phyloP scores from a whole-genome alignment of 2,329 filamentous ascomycete genomes.

The Trichoderma breve region DNA sequence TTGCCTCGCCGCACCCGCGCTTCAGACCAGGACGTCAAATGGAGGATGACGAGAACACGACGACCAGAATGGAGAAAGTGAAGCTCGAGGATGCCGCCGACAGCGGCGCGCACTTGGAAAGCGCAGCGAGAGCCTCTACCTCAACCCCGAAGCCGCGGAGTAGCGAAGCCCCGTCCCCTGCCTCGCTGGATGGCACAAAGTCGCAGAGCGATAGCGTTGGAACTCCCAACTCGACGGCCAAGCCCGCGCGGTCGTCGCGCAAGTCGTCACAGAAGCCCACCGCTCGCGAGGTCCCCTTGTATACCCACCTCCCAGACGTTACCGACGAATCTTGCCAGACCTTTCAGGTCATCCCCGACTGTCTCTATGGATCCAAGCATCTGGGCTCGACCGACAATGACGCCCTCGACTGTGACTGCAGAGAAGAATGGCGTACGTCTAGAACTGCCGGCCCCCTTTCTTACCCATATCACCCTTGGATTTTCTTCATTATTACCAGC shows the following conservation, averaged over 20 bases:
- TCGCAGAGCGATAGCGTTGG: slow-evolving; percentile 48
- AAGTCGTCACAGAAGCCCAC: slow-evolving; percentile 67
- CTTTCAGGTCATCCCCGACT: slow-evolving; percentile 80
- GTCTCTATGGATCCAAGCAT: slow-evolving; percentile 86
- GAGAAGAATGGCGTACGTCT: slow-evolving; percentile 87
- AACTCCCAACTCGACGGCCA: slow-evolving; percentile 45
- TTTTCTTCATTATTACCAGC: slow-evolving; percentile 6
- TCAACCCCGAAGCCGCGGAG: slow-evolving; percentile 35
- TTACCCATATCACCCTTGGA: background rate
- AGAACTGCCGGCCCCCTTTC: background rate
- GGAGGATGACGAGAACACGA: slow-evolving; percentile 44
- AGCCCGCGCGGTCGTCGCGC: slow-evolving; percentile 69
- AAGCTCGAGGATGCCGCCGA: slow-evolving; percentile 43
- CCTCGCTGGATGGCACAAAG: slow-evolving; percentile 47
- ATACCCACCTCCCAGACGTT: slow-evolving; percentile 71
- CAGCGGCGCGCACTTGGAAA: slow-evolving; percentile 41
- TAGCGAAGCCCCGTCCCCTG: slow-evolving; percentile 34
- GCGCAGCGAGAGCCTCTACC: slow-evolving; percentile 40
- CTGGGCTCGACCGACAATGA: slow-evolving; percentile 90
- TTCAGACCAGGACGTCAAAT: slow-evolving; percentile 29
- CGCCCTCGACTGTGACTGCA: slow-evolving; percentile 89
- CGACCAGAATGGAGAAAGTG: slow-evolving; percentile 43
- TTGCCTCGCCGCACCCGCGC: background rate
- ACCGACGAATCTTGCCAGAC: slow-evolving; percentile 71
- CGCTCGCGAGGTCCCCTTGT: slow-evolving; percentile 63